These are phyloP conservation scores for Chaetomium tenue DNA, from an alignment of 495 filamentous ascomycete genomes.

Conservation along the genomic window DNA sequence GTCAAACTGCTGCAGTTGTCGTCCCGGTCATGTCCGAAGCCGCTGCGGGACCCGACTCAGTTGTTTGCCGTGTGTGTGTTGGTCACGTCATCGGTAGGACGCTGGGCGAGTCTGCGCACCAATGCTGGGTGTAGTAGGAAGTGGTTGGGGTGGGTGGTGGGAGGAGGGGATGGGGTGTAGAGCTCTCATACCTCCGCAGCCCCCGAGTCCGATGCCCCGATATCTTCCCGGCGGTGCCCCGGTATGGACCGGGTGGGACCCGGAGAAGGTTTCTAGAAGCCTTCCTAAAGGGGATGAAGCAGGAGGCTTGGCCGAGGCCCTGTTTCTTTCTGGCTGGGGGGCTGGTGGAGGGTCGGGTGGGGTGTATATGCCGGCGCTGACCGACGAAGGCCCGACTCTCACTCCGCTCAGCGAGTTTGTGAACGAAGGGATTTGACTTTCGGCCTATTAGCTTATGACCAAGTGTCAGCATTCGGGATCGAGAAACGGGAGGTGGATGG, in stretches of 20 bases:
- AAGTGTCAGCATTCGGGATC: not conserved
- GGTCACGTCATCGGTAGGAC: too few relatives aligned
- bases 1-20: too few relatives aligned
- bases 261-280: constrained; percentile 8
- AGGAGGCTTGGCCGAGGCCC: not conserved
- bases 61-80: too few relatives aligned
- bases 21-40: too few relatives aligned
- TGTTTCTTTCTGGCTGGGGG: not conserved
- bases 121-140: too few relatives aligned
- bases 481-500: too few relatives aligned
- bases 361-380: constrained; percentile 14
- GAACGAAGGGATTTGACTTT: not conserved
- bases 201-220: not conserved
- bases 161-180: too few relatives aligned
- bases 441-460: not conserved
- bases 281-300: not conserved
- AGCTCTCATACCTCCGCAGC: not conserved
- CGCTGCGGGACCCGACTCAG: too few relatives aligned
- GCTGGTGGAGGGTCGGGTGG: not conserved
- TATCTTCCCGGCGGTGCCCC: not conserved
- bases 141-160: too few relatives aligned
- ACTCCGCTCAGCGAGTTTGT: not conserved
- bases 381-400: constrained; percentile 20
- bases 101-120: too few relatives aligned
- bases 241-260: not conserved